Base-by-base conservation (phyloP, 2,329 filamentous ascomycete genomes). In the Cladosporium sp. region DNA sequence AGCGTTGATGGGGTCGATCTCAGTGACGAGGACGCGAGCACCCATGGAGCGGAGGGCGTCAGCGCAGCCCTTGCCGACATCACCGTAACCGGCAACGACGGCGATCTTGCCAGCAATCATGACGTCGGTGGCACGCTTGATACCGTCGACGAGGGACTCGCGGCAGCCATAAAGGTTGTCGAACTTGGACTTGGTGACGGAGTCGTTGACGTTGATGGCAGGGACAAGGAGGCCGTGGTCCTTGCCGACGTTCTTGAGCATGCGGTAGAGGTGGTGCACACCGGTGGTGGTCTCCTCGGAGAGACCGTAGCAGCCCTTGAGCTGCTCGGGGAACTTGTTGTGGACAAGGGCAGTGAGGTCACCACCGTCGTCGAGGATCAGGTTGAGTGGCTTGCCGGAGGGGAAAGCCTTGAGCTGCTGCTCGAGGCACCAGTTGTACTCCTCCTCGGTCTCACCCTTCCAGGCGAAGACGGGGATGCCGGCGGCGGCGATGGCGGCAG, bases 161-260 rank as follows among this genome's bases (percentile, higher is more conserved):
- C 90, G 86, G 89, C 93, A 97, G 70, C 93, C 92, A n/a, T 97
- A 99, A 61, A 97, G 80, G 86, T 99, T 99, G 84, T 97, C 93
- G 74, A 99, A 99, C 84, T 99, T 99, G 78, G 90, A 96, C 86
- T 97, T 99, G 76, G 93, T 99, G 71, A 99, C 92, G 54, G 88
- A 91, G 85, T 99, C 92, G 80, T 99, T 97, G 82, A 99, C 92
- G 77, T 99, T 99, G 85, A 97, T 89, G 75, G 92, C 82, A 63
- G 93, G 93, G 62, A 96, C 88, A 58, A 96, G 86, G 60, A 97
- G 89, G 53, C 71, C 70, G 59, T 70, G 61, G 74, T 84, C 81
- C 72, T 83, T 82, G 64, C 88, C 85, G 83, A 93, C 68, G 69
- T 73, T 70, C 73, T 76, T 96, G 73, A 97, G 79, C 91, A 96